Evolutionary conservation across 768 basidiomycete genomes (phyloP).

Genomic region (Pleurotus giganteus): DNA sequence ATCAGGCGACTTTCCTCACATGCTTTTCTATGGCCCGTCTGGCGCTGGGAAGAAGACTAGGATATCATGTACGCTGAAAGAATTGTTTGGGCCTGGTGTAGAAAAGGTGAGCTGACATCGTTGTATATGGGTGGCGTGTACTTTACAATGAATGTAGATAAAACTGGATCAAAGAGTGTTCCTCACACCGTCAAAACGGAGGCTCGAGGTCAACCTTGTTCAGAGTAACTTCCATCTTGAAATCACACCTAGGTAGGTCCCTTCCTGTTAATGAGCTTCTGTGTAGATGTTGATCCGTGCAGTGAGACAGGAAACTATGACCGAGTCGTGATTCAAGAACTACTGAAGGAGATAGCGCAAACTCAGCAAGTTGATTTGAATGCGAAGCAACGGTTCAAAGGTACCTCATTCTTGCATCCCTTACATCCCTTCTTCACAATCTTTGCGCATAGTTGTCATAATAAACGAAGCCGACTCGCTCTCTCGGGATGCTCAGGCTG

Average conservation of each 20-base stretch:
- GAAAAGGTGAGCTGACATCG: slow-evolving; percentile 67
- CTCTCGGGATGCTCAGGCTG: slow-evolving; percentile 94
- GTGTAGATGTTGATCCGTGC: slow-evolving; percentile 6
- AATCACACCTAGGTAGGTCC: slow-evolving; percentile 86
- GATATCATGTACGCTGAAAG: slow-evolving; percentile 83
- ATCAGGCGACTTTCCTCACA: slow-evolving; percentile 94
- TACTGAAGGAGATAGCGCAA: slow-evolving; percentile 97
- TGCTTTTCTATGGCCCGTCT: slow-evolving; percentile 96
- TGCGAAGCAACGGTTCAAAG: slow-evolving; percentile 96
- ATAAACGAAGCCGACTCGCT: slow-evolving; percentile 98
- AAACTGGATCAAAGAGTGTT: slow-evolving; percentile 98
- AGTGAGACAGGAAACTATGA: slow-evolving; percentile 98
- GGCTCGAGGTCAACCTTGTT: slow-evolving; percentile 94
- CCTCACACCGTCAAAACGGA: slow-evolving; percentile 88
- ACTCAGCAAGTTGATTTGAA: slow-evolving; percentile 97
- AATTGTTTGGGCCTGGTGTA: slow-evolving; percentile 87
- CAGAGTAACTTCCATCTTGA: slow-evolving; percentile 98
- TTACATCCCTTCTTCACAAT: not conserved
- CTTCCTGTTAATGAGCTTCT: not conserved
- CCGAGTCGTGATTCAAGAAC: slow-evolving; percentile 91
- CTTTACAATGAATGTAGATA: slow-evolving; percentile 46
- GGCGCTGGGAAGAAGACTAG: slow-evolving; percentile 99
- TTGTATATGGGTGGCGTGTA: not conserved
- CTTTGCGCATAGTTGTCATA: slow-evolving; percentile 62
- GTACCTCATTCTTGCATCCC: slow-evolving; percentile 40